Evolutionary conservation across 805 yeast species (phyloP).

Genomic region (Hanseniaspora singularis): DNA sequence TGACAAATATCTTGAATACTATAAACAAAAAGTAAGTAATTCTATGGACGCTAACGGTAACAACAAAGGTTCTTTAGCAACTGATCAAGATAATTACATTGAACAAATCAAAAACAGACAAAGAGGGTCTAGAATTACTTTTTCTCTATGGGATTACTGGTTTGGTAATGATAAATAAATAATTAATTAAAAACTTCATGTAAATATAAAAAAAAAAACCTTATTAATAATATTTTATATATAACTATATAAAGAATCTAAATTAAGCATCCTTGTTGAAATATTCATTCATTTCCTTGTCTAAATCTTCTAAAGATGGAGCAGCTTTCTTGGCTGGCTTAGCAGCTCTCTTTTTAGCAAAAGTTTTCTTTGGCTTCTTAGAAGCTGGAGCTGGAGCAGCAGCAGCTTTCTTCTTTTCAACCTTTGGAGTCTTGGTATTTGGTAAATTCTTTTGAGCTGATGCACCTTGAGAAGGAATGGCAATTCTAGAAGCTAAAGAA

Average conservation of each 20-base stretch:
- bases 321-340: slow-evolving; percentile 20
- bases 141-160: slow-evolving; percentile 10
- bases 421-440: slow-evolving; percentile 15
- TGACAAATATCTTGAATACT: slow-evolving; percentile 11
- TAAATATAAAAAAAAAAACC: background rate
- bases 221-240: background rate
- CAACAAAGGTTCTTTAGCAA: background rate
- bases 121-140: slow-evolving; percentile 1
- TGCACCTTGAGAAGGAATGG: slow-evolving; percentile 17
- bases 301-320: slow-evolving; percentile 68
- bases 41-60: background rate
- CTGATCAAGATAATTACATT: background rate
- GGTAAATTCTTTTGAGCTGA: no score
- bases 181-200: background rate
- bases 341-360: slow-evolving; percentile 18
- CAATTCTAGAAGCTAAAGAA: slow-evolving; percentile 28
- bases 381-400: slow-evolving; percentile 18
- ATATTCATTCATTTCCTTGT: slow-evolving; percentile 96
- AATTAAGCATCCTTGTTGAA: slow-evolving; percentile 41
- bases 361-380: slow-evolving; percentile 10
- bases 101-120: slow-evolving; percentile 5
- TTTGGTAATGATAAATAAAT: background rate
- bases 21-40: slow-evolving; percentile 5
- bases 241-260: background rate
- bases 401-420: slow-evolving; percentile 10